Conservation (phyloP, 495 filamentous ascomycete species). For the Pyronema omphalodes region DNA sequence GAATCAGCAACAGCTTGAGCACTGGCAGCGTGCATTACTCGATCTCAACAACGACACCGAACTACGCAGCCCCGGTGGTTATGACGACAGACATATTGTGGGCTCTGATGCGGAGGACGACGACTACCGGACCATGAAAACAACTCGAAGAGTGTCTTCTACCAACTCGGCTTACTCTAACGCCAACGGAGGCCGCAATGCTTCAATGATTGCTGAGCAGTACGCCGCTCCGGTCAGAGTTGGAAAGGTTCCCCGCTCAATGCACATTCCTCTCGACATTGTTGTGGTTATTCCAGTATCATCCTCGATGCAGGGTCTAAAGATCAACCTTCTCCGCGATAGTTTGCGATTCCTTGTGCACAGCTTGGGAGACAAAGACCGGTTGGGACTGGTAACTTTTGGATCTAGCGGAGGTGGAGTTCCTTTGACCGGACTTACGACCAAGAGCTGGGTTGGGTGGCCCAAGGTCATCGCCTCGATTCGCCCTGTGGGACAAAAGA, state of each 20-base stretch:
- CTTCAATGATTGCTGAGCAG: conserved; percentile 57
- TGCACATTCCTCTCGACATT: conserved; percentile 88
- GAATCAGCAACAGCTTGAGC: conserved; percentile 65
- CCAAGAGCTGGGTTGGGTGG: conserved; percentile 87
- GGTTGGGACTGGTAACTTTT: conserved; percentile 96
- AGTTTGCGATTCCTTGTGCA: conserved; percentile 82
- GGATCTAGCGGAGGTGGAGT: conserved; percentile 87
- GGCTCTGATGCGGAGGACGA: conserved; percentile 71
- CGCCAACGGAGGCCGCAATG: conserved; percentile 65
- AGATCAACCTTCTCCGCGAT: conserved; percentile 90
- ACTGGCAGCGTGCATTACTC: conserved; percentile 75
- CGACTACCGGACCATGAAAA: conserved; percentile 54
- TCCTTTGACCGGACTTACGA: conserved; percentile 92
- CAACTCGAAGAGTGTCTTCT: conserved; percentile 67
- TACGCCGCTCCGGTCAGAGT: conserved; percentile 47
- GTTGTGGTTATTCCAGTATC: conserved; percentile 95
- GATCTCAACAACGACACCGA: conserved; percentile 57
- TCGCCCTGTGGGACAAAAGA: conserved; percentile 89
- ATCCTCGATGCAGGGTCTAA: conserved; percentile 96
- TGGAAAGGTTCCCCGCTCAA: conserved; percentile 35
- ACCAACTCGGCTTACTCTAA: conserved; percentile 73
- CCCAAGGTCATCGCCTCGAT: conserved; percentile 71
- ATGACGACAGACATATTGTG: conserved; percentile 48
- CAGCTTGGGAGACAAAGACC: conserved; percentile 79
- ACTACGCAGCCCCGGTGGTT: conserved; percentile 43